phyloP scores from a whole-genome alignment of 805 yeast genomes.

The Torulaspora gathmanii region DNA sequence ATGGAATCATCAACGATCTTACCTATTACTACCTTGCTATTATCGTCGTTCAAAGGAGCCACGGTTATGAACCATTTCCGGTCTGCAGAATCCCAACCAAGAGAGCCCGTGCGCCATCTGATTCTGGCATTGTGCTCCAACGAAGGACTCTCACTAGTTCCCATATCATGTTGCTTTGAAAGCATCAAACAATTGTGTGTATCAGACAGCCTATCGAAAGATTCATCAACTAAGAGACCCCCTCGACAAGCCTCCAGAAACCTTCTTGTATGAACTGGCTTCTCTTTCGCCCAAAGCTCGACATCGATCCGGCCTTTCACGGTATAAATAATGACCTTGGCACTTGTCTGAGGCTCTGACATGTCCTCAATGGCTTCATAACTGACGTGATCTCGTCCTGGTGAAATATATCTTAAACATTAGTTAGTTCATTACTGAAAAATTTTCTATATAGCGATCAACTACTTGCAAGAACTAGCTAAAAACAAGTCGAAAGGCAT shows the following conservation, averaged over 20 bases:
- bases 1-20: constrained; percentile 52
- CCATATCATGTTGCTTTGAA: constrained; percentile 10
- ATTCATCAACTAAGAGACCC: constrained; percentile 3
- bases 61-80: constrained; percentile 45
- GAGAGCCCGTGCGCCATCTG: constrained; percentile 48
- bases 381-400: constrained; percentile 1
- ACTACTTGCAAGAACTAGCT: background rate
- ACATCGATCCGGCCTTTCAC: constrained; percentile 54
- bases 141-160: constrained; percentile 23
- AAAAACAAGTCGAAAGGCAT: background rate
- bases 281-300: constrained; percentile 67
- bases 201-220: constrained; percentile 2
- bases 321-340: constrained; percentile 53
- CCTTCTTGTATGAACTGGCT: constrained; percentile 44
- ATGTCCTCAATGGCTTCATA: constrained; percentile 7
- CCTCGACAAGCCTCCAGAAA: constrained; percentile 48
- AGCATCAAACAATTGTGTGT: constrained; percentile 1
- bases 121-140: constrained; percentile 50
- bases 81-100: constrained; percentile 46
- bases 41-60: constrained; percentile 39
- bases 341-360: constrained; percentile 54
- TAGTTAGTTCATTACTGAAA: constrained; percentile 1
- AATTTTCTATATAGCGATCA: constrained; percentile 4
- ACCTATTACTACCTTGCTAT: constrained; percentile 45
- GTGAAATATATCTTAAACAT: background rate